Conservation (phyloP, 2,329 filamentous ascomycete species). For the Diaporthe ampelina region DNA sequence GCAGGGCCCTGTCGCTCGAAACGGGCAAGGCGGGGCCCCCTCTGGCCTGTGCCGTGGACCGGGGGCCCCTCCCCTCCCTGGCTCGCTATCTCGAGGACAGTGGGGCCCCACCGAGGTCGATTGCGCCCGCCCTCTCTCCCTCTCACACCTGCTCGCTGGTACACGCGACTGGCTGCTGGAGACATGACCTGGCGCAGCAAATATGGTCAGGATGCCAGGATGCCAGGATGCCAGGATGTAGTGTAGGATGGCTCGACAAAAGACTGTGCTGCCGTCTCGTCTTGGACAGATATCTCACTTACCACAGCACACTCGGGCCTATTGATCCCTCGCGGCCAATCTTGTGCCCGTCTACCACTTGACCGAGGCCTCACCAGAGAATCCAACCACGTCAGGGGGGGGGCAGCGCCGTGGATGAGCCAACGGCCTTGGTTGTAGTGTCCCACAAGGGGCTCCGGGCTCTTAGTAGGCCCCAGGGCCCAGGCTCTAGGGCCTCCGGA, state of each 20-base stretch:
- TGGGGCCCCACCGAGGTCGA: no score
- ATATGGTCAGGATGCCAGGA: neutral
- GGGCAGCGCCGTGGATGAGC: neutral
- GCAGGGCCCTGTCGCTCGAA: slow-evolving; percentile 12
- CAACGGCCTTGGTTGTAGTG: slow-evolving; percentile 7
- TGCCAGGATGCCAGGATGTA: neutral
- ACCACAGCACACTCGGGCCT: no score
- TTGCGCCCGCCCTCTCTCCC: no score
- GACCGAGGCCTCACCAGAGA: no score
- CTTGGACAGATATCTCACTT: neutral
- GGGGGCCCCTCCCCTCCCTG: neutral
- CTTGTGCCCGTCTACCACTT: no score
- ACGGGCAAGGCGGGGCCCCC: slow-evolving; percentile 3
- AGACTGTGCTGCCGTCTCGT: neutral
- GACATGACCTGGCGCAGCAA: no score
- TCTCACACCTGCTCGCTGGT: no score
- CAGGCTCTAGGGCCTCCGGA: slow-evolving; percentile 9
- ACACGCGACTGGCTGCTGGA: neutral
- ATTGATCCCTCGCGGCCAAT: no score
- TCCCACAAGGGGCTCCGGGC: neutral
- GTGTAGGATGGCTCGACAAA: neutral
- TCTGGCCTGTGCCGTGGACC: neutral
- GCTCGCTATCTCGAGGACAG: neutral
- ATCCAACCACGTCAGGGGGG: no score
- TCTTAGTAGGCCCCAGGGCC: neutral